Evolutionary conservation across 1,284 basidiomycete genomes (phyloP), one percentile per base, ranked within the genome.

Genomic region (Exobasidium rhododendri): DNA sequence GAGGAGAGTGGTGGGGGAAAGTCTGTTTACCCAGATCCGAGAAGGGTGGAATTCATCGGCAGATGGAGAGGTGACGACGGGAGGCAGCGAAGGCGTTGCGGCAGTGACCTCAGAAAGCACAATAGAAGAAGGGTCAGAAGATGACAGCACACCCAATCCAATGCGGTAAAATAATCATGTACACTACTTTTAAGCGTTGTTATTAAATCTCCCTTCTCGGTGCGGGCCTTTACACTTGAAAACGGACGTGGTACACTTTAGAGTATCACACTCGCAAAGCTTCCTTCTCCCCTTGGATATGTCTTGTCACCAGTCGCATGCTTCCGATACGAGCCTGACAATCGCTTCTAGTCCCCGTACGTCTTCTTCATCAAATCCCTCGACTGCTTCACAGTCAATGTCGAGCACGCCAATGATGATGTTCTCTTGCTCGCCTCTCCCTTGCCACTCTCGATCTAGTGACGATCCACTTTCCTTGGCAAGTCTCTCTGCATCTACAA

Each of bases 341-440:
- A 81, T 72, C 30, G 58, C 53, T 44, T 76, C 68, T 52, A 82
- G 51, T 6, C 80, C 75, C 11, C 43, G 24, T 32, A 67, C 63
- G 58, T 81, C 81, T 50, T 75, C 70, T n/a, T 77, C 62, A 50
- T 76, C 78, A 59, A 81, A 82, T 20, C 76, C 80, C 2, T 70
- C 63, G 6, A 72, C 49, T 3, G 64, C 68, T 47, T 80, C 78
- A 63, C 81, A 82, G 62, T 82, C 81, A 44, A 81, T 75, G 46
- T 82, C 81, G 7, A 82, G 66, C 17, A 82, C 80, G 1, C 81
- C 81, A 2, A 82, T 64, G 32, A 74, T 74, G n/a, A 80, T 53
- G 1, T 77, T 61, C 1, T 77, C 70, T 1, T 53, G 66, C 13
- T 58, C 59, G 3, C 73, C 76, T 43, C 77, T 69, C 1, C 75